Evolutionary conservation across 2,329 filamentous ascomycete species (phyloP), one percentile per base, ranked within the genome.

Genomic region (Aspergillus terreus): DNA sequence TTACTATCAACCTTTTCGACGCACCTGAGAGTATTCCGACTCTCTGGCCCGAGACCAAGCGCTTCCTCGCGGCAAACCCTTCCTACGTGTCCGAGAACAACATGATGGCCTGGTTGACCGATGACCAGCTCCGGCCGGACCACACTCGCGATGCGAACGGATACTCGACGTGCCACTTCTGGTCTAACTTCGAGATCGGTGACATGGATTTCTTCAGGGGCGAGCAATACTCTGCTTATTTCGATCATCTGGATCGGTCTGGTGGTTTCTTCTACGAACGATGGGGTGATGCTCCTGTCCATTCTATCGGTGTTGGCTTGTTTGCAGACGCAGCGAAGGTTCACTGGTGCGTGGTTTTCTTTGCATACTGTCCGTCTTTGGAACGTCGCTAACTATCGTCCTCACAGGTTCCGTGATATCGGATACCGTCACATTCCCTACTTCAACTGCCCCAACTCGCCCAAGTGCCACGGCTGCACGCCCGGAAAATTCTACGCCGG

Each of bases 251-350:
- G 32, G 94, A 99, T 71, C 84, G 88, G 17, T 90, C 92, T 0
- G 94, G 94, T 35, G 94, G 94, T 21, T 99, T 99, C 82, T 99
- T 96, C 72, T 99, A 99, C 68, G 94, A 99, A 76, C 81, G 94
- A 62, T 99, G 94, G 94, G 94, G 94, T 9, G 94, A 99, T 77
- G 94, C 94, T 2, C 94, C 94, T 0, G 94, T 99, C 5, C 94
- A 99, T 72, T 95, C 90, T 59, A 91, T 99, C 63, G 94, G 90
- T 0, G 73, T 99, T 40, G 94, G 90, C 27, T 73, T 99, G 23
- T 96, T 99, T 68, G 92, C 95, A 65, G 92, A 99, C 68, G 82
- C 85, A 65, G 87, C 80, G 73, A 92, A 90, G 71, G 89, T 99
- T 55, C 92, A 97, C 72, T 97, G 92, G 92, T 95, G 75, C 56